Conservation (phyloP, 257 asterid genomes). For the Nicotiana undulata region DNA sequence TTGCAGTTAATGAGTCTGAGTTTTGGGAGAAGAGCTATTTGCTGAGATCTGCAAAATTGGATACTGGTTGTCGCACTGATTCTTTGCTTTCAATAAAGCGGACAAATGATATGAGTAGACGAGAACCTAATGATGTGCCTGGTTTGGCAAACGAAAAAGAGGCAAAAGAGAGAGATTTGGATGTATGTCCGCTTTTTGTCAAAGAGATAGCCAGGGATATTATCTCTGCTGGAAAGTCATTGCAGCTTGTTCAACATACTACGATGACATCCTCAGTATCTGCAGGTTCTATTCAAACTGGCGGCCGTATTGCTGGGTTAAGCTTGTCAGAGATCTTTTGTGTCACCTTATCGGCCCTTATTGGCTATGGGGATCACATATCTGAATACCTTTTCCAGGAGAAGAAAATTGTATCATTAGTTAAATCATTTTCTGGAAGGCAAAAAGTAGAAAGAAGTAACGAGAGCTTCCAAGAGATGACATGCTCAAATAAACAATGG, state of each 20-base stretch:
- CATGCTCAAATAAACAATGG: constrained; percentile 51
- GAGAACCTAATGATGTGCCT: constrained; percentile 40
- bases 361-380: constrained; percentile 72
- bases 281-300: constrained; percentile 24
- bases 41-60: constrained; percentile 41
- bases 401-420: constrained; percentile 31
- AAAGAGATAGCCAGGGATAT: constrained; percentile 68
- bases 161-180: constrained; percentile 34
- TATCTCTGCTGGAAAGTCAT: constrained; percentile 92
- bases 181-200: constrained; percentile 73
- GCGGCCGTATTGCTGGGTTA: constrained; percentile 46
- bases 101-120: constrained; percentile 32
- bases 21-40: constrained; percentile 97
- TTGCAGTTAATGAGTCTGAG: constrained; percentile 79
- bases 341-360: constrained; percentile 66
- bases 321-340: constrained; percentile 91
- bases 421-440: constrained; percentile 22
- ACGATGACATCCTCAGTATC: constrained; percentile 45
- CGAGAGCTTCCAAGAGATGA: constrained; percentile 17
- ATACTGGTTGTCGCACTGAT: constrained; percentile 26
- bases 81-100: constrained; percentile 26
- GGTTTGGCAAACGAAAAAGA: constrained; percentile 41
- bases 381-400: constrained; percentile 48
- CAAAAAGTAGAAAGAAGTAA: constrained; percentile 21
- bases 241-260: constrained; percentile 83